Percentiles rank a stretch among this genome's conserved stretches.
These are phyloP conservation scores for Papiliotrema laurentii DNA, from an alignment of 1,284 basidiomycete genomes.

Conservation along the genomic window DNA sequence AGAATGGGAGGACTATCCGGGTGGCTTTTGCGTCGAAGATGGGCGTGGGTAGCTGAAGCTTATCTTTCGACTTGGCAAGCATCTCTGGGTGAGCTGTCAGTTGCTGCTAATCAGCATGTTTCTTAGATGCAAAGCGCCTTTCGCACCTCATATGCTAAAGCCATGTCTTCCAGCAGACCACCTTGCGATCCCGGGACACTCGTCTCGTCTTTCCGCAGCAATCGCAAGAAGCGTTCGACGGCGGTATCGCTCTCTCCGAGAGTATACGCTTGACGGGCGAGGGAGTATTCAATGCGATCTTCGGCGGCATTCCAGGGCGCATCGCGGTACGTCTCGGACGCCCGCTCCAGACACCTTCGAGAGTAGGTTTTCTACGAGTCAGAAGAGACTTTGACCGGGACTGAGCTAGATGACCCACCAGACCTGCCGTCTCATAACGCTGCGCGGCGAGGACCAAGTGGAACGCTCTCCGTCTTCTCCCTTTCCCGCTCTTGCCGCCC, in stretches of 20 bases:
- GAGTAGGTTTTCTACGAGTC: slow-evolving; percentile 47
- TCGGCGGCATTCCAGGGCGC: slow-evolving; percentile 50
- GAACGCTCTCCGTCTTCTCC: slow-evolving; percentile 48
- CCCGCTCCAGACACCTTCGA: slow-evolving; percentile 46
- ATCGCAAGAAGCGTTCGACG: slow-evolving; percentile 48
- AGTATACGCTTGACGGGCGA: slow-evolving; percentile 54
- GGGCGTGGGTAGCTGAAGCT: slow-evolving; percentile 34
- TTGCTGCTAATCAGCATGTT: slow-evolving; percentile 26
- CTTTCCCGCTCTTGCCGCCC: slow-evolving; percentile 26
- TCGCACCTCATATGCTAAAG: slow-evolving; percentile 49
- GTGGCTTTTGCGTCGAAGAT: slow-evolving; percentile 36
- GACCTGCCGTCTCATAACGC: slow-evolving; percentile 53
- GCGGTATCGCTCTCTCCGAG: slow-evolving; percentile 50
- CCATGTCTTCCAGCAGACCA: slow-evolving; percentile 50
- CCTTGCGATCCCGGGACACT: slow-evolving; percentile 36
- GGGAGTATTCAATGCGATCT: slow-evolving; percentile 51
- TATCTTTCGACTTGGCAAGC: slow-evolving; percentile 21
- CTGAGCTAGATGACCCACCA: slow-evolving; percentile 37
- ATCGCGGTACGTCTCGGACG: slow-evolving; percentile 39
- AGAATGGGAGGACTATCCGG: slow-evolving; percentile 21
- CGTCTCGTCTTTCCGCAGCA: slow-evolving; percentile 42
- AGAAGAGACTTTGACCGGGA: background rate
- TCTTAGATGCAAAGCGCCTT: background rate
- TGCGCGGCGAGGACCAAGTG: slow-evolving; percentile 52
- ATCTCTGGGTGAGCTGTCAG: slow-evolving; percentile 30